Base-by-base conservation (phyloP, 768 basidiomycete genomes). In the Coprinopsis sp. region DNA sequence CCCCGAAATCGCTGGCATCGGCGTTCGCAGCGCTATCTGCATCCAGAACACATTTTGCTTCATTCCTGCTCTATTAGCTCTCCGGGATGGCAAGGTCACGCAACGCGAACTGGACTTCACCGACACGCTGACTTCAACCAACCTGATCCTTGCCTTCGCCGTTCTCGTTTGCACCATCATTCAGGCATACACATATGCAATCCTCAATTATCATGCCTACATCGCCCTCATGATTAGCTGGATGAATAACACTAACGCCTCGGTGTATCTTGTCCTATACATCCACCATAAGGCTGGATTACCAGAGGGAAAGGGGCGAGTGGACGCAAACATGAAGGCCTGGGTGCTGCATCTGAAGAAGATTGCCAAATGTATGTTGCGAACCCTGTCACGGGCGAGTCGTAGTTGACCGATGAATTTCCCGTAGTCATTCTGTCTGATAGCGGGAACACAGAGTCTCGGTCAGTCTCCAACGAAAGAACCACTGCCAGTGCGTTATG, bases 221-320 rank as follows among this genome's bases (percentile, higher is more conserved):
- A 51, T 63, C 38, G 46, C 63, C 18, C 59, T 63, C 36, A 54
- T 51, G 36, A 50, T 59, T 23, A 56, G 54, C 43, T 64, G n/a
- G n/a, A n/a, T n/a, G n/a, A n/a, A n/a, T n/a, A n/a, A n/a, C n/a
- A n/a, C n/a, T n/a, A n/a, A n/a, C n/a, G n/a, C n/a, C n/a, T n/a
- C n/a, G n/a, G n/a, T n/a, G n/a, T n/a, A n/a, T n/a, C n/a, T n/a
- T n/a, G 51, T 51, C 5, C 29, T 45, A 3, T 41, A 42, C 40
- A 24, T 49, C 52, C 31, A 41, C 42, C 16, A 44, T 28, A 40
- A 41, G 24, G 30, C 25, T 24, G n/a, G n/a, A n/a, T n/a, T n/a
- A n/a, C 37, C 22, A 23, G 37, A 24, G 13, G 21, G 5, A 10
- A 6, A 39, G 21, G 6, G 10, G n/a, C 37, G 19, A 6, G 37